Conservation (phyloP, 257 asterid genomes). For the Rhazya stricta region DNA sequence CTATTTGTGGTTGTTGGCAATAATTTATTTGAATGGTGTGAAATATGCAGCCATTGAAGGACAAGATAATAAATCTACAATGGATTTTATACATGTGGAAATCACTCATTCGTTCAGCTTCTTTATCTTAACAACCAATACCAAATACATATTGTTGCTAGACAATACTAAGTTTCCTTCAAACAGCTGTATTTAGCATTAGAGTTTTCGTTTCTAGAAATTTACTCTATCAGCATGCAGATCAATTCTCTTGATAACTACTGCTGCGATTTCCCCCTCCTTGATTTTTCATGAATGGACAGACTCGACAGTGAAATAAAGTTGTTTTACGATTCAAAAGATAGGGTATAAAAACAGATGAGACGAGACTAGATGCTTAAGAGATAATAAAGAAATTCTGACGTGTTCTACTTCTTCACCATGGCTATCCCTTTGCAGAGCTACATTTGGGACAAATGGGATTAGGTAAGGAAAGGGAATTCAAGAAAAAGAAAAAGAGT, state of each 20-base stretch:
- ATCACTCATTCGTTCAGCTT: not conserved
- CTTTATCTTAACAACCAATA: slow-evolving; percentile 1
- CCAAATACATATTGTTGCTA: not conserved
- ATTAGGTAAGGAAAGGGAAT: slow-evolving; percentile 6
- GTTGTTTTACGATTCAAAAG: not conserved
- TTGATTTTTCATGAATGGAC: not conserved
- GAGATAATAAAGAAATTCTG: slow-evolving; percentile 1
- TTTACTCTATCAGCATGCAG: not conserved
- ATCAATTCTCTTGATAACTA: not conserved
- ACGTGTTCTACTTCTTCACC: not conserved
- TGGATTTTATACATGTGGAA: not conserved
- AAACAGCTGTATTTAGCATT: not conserved
- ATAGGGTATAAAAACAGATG: not conserved
- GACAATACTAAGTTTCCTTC: not conserved
- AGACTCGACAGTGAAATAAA: not conserved
- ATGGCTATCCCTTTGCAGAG: not conserved
- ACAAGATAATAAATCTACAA: not conserved
- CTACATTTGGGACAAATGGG: not conserved
- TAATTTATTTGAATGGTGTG: not conserved
- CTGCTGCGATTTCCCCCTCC: not conserved
- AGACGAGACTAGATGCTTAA: not conserved
- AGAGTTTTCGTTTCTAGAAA: slow-evolving; percentile 5
- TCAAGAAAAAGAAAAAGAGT: not conserved
- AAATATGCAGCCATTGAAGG: not conserved
- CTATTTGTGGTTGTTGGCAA: not conserved